These are phyloP conservation scores for Diplodia intermedia DNA, from an alignment of 2,329 filamentous ascomycete species.

Conservation along the genomic window DNA sequence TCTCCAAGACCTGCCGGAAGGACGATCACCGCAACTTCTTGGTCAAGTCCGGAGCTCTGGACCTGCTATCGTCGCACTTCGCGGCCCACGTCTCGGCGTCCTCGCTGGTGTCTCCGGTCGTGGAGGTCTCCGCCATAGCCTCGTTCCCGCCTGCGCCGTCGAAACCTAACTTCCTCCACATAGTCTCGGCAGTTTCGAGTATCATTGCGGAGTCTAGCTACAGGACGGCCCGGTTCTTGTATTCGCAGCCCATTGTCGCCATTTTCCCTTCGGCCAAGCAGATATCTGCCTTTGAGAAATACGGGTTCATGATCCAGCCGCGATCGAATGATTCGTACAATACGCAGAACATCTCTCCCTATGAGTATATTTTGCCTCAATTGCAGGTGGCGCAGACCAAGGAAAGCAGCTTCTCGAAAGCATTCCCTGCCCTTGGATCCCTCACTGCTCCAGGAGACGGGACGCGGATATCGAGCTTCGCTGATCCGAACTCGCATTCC, in stretches of 20 bases:
- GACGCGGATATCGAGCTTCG: constrained; percentile 42
- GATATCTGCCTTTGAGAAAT: constrained; percentile 20
- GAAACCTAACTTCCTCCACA: constrained; percentile 66
- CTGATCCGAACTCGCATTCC: constrained; percentile 40
- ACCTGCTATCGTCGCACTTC: constrained; percentile 76
- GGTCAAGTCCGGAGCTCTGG: constrained; percentile 75
- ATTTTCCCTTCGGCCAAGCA: constrained; percentile 35
- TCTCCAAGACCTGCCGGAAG: constrained; percentile 70
- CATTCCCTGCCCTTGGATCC: constrained; percentile 53
- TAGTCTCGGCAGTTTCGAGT: constrained; percentile 77
- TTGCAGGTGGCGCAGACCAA: constrained; percentile 50
- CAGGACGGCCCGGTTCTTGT: constrained; percentile 69
- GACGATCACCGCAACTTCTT: constrained; percentile 75
- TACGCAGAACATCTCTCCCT: constrained; percentile 30
- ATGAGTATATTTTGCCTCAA: constrained; percentile 44
- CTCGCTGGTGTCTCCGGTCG: constrained; percentile 34
- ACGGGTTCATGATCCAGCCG: constrained; percentile 24
- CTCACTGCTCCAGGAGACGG: constrained; percentile 32
- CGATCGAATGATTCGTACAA: constrained; percentile 15
- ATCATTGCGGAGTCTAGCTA: constrained; percentile 82
- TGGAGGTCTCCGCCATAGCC: constrained; percentile 38
- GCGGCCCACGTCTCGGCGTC: constrained; percentile 50
- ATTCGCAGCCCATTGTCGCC: constrained; percentile 49
- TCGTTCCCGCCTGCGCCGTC: constrained; percentile 61
- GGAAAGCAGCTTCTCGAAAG: constrained; percentile 48